These are phyloP conservation scores for Aspergillus intermedius DNA, from an alignment of 2,329 filamentous ascomycete species.

Conservation along the genomic window DNA sequence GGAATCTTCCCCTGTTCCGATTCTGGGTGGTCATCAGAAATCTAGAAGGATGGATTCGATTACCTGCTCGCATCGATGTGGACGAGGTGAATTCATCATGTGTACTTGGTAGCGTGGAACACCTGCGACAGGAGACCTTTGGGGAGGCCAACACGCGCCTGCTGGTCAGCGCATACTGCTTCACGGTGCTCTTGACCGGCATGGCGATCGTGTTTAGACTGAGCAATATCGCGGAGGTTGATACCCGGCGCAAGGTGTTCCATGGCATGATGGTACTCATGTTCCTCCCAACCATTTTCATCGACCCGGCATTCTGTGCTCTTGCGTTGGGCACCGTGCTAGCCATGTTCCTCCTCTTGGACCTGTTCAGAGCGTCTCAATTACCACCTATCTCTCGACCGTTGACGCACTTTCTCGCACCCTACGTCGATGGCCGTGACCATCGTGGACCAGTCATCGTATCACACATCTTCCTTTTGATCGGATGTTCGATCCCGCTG, in stretches of 20 bases:
- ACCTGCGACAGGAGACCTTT: slow-evolving; percentile 57
- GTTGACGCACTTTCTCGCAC: slow-evolving; percentile 78
- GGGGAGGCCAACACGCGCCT: slow-evolving; percentile 80
- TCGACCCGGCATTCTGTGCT: slow-evolving; percentile 78
- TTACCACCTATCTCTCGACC: slow-evolving; percentile 83
- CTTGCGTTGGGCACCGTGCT: slow-evolving; percentile 75
- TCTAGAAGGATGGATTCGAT: slow-evolving; percentile 67
- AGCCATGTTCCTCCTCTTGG: slow-evolving; percentile 78
- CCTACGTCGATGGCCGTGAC: slow-evolving; percentile 91
- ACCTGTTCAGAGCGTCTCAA: slow-evolving; percentile 83
- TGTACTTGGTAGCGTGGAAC: slow-evolving; percentile 55
- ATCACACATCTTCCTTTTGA: slow-evolving; percentile 89
- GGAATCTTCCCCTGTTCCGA: slow-evolving; percentile 66
- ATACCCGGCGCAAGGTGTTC: slow-evolving; percentile 93
- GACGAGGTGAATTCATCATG: slow-evolving; percentile 36
- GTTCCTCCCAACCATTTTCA: slow-evolving; percentile 77
- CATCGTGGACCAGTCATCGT: slow-evolving; percentile 90
- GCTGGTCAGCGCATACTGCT: slow-evolving; percentile 66
- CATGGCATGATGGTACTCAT: slow-evolving; percentile 98
- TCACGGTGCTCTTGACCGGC: slow-evolving; percentile 61
- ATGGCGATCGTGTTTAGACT: slow-evolving; percentile 68
- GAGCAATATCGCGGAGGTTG: slow-evolving; percentile 75
- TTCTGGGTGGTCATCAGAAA: slow-evolving; percentile 63
- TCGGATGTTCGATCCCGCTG: slow-evolving; percentile 89
- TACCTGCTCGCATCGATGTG: slow-evolving; percentile 48